phyloP scores from a whole-genome alignment of 257 asterid species.

The Prunella vulgaris region DNA sequence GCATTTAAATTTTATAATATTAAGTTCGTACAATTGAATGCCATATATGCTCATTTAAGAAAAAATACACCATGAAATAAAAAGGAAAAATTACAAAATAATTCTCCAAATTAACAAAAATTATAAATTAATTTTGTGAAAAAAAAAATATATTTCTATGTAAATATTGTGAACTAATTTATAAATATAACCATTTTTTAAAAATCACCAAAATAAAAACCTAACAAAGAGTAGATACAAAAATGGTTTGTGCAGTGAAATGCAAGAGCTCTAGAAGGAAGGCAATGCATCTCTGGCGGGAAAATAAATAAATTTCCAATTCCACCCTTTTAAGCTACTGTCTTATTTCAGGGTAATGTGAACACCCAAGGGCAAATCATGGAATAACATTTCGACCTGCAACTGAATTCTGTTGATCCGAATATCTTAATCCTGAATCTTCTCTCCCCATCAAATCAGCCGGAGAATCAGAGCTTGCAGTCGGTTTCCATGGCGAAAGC shows the following conservation, averaged over 20 bases:
- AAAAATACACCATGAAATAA: too few relatives aligned
- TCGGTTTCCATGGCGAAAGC: conserved; percentile 37
- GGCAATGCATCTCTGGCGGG: conserved; percentile 6
- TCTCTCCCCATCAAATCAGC: background rate
- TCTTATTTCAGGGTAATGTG: background rate
- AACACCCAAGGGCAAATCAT: conserved; percentile 12
- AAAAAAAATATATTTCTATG: too few relatives aligned
- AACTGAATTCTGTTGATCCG: conserved; percentile 23
- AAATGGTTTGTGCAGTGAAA: background rate
- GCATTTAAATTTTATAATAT: too few relatives aligned
- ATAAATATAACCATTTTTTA: too few relatives aligned
- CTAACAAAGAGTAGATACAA: too few relatives aligned
- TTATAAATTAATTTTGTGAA: too few relatives aligned
- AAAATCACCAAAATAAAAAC: too few relatives aligned
- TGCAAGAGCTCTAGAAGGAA: background rate
- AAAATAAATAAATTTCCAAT: background rate
- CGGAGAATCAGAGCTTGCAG: background rate
- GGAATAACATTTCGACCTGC: background rate
- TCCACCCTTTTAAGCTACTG: background rate
- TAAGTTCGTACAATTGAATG: too few relatives aligned
- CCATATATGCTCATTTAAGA: too few relatives aligned
- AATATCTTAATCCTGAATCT: background rate
- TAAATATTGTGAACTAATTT: too few relatives aligned
- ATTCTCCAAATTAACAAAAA: too few relatives aligned
- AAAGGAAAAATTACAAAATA: too few relatives aligned